Percentiles rank a stretch among this genome's conserved stretches.
These are phyloP conservation scores for Rhynchosporium agropyri DNA, from an alignment of 2,329 filamentous ascomycete species.

Conservation along the genomic window DNA sequence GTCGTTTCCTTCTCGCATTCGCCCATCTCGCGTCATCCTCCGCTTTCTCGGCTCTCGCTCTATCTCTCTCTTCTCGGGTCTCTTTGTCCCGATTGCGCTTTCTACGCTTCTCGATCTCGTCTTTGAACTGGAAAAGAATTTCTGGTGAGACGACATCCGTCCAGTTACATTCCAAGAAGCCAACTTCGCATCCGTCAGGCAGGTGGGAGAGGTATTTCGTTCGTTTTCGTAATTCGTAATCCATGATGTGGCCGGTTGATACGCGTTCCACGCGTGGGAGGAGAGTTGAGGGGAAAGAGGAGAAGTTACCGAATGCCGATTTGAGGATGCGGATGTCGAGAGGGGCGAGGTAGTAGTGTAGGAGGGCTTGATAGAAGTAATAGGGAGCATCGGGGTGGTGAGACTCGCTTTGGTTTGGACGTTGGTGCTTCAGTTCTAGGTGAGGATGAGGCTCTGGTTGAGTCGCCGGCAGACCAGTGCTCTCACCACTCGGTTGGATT, in stretches of 20 bases:
- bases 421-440: constrained; percentile 20
- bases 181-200: constrained; percentile 72
- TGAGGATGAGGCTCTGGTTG: constrained; percentile 11
- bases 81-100: constrained; percentile 71
- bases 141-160: constrained; percentile 66
- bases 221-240: constrained; percentile 70
- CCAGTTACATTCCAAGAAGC: constrained; percentile 76
- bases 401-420: constrained; percentile 24
- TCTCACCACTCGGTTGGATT: background rate
- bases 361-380: constrained; percentile 72
- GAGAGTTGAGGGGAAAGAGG: constrained; percentile 68
- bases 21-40: constrained; percentile 68
- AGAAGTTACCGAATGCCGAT: constrained; percentile 68
- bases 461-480: background rate
- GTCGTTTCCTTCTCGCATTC: constrained; percentile 56
- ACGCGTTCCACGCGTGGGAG: constrained; percentile 72
- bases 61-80: constrained; percentile 68
- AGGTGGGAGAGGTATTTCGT: constrained; percentile 72
- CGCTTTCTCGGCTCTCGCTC: constrained; percentile 67
- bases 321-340: constrained; percentile 75
- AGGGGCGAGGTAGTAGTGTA: constrained; percentile 72
- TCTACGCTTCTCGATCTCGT: constrained; percentile 64
- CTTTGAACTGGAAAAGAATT: constrained; percentile 61
- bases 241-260: constrained; percentile 70
- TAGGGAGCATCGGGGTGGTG: constrained; percentile 50